These are phyloP conservation scores for Sclerotinia minor DNA, from an alignment of 2,329 filamentous ascomycete species.

Conservation along the genomic window DNA sequence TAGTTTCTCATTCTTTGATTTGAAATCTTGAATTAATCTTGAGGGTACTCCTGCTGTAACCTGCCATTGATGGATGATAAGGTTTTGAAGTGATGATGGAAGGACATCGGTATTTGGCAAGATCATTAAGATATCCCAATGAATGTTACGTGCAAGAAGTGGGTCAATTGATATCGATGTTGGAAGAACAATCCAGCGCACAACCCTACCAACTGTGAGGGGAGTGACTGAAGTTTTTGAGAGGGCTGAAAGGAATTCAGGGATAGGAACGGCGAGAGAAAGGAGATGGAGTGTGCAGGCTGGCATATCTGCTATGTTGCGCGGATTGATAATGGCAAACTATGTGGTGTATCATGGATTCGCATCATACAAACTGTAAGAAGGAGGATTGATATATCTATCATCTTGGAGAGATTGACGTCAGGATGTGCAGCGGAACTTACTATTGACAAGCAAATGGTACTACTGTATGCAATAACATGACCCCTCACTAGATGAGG, in stretches of 20 bases:
- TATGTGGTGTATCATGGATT: neutral
- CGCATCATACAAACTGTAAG: neutral
- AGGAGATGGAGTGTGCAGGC: conserved; percentile 51
- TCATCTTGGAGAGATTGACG: neutral
- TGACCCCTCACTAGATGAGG: neutral
- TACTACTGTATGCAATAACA: neutral
- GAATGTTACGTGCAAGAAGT: conserved; percentile 44
- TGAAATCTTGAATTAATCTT: conserved; percentile 44
- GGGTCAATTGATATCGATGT: conserved; percentile 44
- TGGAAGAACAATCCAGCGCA: conserved; percentile 53
- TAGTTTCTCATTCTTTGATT: conserved; percentile 43
- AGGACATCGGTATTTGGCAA: conserved; percentile 40
- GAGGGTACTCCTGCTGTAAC: conserved; percentile 48
- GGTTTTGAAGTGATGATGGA: conserved; percentile 34
- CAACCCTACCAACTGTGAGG: conserved; percentile 46
- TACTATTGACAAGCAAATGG: neutral
- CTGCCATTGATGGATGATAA: conserved; percentile 42
- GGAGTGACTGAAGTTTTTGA: conserved; percentile 42
- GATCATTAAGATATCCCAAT: conserved; percentile 53
- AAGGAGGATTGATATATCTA: too few species aligned
- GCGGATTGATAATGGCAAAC: neutral
- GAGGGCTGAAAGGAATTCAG: conserved; percentile 47
- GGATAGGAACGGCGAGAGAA: conserved; percentile 43
- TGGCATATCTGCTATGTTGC: conserved; percentile 45
- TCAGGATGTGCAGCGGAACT: neutral